Evolutionary conservation across 148 eudicot species (phyloP).

Genomic region (Rhododendron kiyosumense): DNA sequence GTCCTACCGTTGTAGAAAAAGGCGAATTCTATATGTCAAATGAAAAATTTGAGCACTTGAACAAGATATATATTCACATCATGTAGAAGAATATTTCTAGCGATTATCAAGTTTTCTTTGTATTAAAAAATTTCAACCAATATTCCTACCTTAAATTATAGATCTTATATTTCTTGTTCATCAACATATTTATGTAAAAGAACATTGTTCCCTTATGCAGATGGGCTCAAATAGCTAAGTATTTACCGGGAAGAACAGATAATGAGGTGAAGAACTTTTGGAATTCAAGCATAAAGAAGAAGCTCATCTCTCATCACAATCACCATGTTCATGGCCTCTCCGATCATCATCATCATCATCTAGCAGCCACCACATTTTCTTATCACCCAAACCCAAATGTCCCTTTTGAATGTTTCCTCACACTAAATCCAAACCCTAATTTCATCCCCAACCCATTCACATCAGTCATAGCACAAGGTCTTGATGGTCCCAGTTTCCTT

Average conservation of each 20-base stretch:
- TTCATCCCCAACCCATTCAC: conserved; percentile 14
- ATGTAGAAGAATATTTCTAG: no score
- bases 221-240: conserved; percentile 91
- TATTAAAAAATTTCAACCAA: not conserved
- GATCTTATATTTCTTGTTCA: not conserved
- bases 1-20: not conserved
- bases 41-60: not conserved
- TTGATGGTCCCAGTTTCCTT: not conserved
- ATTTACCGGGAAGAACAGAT: conserved; percentile 90
- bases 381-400: not conserved
- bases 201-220: conserved; percentile 19
- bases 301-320: conserved; percentile 44
- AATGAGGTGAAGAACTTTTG: conserved; percentile 96
- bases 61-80: not conserved
- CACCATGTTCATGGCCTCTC: conserved; percentile 10
- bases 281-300: conserved; percentile 89
- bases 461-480: not conserved
- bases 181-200: not conserved
- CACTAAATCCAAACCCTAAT: conserved; percentile 19
- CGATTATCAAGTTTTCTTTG: not conserved
- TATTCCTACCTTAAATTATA: not conserved
- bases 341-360: conserved; percentile 9
- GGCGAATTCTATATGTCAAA: not conserved
- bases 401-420: conserved; percentile 16
- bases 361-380: conserved; percentile 16